These are phyloP conservation scores for Alternaria panax DNA, from an alignment of 2,329 filamentous ascomycete genomes.

Conservation along the genomic window DNA sequence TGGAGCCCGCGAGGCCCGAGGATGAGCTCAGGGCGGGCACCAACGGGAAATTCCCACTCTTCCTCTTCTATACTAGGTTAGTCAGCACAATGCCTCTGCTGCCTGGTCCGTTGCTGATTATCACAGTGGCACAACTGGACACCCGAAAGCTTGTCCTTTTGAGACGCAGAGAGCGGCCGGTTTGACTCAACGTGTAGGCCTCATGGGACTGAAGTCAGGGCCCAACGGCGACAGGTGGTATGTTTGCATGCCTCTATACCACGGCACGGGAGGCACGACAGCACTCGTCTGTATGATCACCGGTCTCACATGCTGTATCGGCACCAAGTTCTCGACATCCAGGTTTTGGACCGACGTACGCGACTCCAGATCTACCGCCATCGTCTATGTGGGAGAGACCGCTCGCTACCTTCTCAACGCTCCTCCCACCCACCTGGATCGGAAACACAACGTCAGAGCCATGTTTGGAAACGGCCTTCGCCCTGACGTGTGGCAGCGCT, in stretches of 20 bases:
- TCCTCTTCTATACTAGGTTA: constrained; percentile 73
- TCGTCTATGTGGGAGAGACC: constrained; percentile 81
- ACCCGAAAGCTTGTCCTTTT: constrained; percentile 75
- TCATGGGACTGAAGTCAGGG: constrained; percentile 49
- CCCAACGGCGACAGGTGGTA: constrained; percentile 69
- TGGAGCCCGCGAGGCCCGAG: constrained; percentile 60
- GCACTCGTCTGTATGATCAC: constrained; percentile 63
- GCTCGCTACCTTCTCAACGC: constrained; percentile 75
- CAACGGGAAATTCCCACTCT: constrained; percentile 63
- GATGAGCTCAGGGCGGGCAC: constrained; percentile 64
- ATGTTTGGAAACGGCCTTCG: constrained; percentile 74
- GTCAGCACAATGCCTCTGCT: constrained; percentile 12
- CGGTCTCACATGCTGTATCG: constrained; percentile 67
- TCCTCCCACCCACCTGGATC: constrained; percentile 68
- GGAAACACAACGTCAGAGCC: constrained; percentile 63
- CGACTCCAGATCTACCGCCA: constrained; percentile 71
- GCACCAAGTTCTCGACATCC: constrained; percentile 71
- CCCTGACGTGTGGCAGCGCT: constrained; percentile 72
- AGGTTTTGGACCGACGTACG: constrained; percentile 77
- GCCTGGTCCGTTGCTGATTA: constrained; percentile 14
- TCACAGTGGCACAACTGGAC: constrained; percentile 72
- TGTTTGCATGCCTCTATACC: constrained; percentile 79
- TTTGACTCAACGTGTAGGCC: constrained; percentile 47
- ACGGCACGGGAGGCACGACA: constrained; percentile 73
- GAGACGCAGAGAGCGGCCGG: constrained; percentile 59